Percentiles rank a stretch among this genome's conserved stretches.
phyloP scores from a whole-genome alignment of 768 basidiomycete species.

The Pleurotus sapidus region DNA sequence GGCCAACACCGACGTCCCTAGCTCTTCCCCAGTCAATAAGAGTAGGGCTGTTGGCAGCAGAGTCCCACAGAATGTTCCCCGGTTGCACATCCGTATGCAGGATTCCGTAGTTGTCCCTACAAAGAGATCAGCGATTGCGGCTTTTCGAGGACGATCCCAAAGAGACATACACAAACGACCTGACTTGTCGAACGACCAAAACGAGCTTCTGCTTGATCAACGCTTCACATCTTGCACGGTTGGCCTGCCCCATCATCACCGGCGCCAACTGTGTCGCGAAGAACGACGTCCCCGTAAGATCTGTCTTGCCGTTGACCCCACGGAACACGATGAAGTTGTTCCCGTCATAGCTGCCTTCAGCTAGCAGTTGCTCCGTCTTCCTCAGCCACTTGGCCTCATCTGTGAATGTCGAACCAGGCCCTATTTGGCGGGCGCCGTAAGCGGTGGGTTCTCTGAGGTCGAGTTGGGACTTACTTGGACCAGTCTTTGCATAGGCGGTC shows the following conservation, averaged over 20 bases:
- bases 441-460: neutral
- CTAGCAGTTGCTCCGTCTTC: neutral
- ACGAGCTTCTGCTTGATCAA: neutral
- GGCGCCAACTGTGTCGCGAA: neutral
- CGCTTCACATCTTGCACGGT: neutral
- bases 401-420: neutral
- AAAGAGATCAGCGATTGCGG: neutral
- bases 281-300: neutral
- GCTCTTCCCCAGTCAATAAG: constrained; percentile 1
- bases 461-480: neutral
- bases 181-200: neutral
- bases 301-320: neutral
- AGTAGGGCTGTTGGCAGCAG: neutral
- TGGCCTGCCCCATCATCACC: neutral
- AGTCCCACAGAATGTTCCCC: neutral
- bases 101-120: neutral
- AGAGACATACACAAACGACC: neutral
- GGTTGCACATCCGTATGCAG: neutral
- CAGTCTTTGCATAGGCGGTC: constrained; percentile 1
- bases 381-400: neutral
- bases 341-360: neutral
- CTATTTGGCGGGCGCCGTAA: neutral
- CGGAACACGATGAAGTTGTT: neutral
- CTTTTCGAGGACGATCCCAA: neutral
- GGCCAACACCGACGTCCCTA: neutral